Evolutionary conservation across 2,329 filamentous ascomycete species (phyloP).

Genomic region (Rhinocladiella mackenziei): DNA sequence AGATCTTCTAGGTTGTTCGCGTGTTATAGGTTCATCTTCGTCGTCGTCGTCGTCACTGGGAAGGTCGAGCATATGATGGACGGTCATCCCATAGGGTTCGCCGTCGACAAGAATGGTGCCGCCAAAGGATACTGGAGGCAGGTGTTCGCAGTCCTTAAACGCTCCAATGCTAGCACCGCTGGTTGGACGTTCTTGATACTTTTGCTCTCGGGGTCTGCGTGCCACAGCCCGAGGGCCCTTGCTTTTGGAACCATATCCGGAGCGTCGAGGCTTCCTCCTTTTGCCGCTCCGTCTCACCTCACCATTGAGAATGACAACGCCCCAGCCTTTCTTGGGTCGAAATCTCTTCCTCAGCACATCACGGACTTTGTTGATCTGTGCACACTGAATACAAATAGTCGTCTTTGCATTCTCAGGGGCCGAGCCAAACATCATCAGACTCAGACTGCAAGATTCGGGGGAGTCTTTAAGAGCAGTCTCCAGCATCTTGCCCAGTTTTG

Average conservation of each 20-base stretch:
- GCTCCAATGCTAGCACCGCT: slow-evolving; percentile 93
- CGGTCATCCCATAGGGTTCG: slow-evolving; percentile 86
- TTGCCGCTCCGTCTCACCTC: slow-evolving; percentile 54
- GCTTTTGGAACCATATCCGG: slow-evolving; percentile 19
- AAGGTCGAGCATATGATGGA: slow-evolving; percentile 88
- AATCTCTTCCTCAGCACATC: slow-evolving; percentile 56
- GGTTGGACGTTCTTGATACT: slow-evolving; percentile 71
- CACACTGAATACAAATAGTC: slow-evolving; percentile 61
- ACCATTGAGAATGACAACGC: slow-evolving; percentile 59
- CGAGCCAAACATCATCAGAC: slow-evolving; percentile 58
- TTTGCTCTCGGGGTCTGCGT: slow-evolving; percentile 53
- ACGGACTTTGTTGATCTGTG: slow-evolving; percentile 50
- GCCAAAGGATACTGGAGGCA: slow-evolving; percentile 87
- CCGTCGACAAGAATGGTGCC: slow-evolving; percentile 82
- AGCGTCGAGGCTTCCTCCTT: slow-evolving; percentile 21
- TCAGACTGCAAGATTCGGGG: slow-evolving; percentile 58
- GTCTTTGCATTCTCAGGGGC: slow-evolving; percentile 54
- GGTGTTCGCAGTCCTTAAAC: slow-evolving; percentile 76
- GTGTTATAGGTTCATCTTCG: slow-evolving; percentile 37
- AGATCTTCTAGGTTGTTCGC: slow-evolving; percentile 42
- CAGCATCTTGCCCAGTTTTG: slow-evolving; percentile 55
- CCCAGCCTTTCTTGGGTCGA: slow-evolving; percentile 52
- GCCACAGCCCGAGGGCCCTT: slow-evolving; percentile 10
- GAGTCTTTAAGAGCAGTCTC: slow-evolving; percentile 57
- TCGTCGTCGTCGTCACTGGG: slow-evolving; percentile 53